A percentile compares a stretch with the other conserved stretches of the same genome.
Conservation (phyloP, 1,284 basidiomycete genomes). For the Trichosporon coremiiforme region DNA sequence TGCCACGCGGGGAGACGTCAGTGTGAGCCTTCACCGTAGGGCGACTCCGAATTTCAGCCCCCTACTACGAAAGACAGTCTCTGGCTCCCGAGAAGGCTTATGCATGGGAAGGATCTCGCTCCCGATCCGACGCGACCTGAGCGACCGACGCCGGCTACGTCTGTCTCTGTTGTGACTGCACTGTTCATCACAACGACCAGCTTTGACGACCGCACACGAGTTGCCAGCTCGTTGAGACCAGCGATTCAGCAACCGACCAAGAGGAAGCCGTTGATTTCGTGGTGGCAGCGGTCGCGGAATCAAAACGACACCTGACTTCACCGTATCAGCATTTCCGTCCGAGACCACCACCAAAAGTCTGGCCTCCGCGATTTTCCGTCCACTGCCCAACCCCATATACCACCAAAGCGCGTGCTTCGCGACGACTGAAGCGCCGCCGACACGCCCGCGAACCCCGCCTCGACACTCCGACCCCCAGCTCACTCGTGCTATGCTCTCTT, state of each 20-base stretch:
- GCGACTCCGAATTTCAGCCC: conserved; percentile 5
- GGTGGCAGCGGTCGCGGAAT: background rate
- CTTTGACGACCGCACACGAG: background rate
- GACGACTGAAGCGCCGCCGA: conserved; percentile 4
- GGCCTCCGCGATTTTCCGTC: conserved; percentile 26
- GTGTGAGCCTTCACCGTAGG: background rate
- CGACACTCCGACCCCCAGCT: background rate
- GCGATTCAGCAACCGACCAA: background rate
- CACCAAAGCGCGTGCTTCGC: background rate
- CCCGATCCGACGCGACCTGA: conserved; percentile 5
- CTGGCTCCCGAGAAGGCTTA: background rate
- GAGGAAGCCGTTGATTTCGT: background rate
- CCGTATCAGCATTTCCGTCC: background rate
- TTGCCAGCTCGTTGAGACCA: background rate
- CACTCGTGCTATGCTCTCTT: conserved; percentile 3
- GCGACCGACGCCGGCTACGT: background rate
- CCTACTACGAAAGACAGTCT: conserved; percentile 30
- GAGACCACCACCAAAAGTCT: conserved; percentile 13
- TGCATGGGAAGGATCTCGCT: background rate
- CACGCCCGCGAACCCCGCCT: background rate
- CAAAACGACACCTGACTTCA: background rate
- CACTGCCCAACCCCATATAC: background rate
- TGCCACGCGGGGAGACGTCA: background rate
- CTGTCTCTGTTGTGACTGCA: background rate
- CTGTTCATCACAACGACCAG: background rate